A percentile compares a stretch with the other conserved stretches of the same genome.
Evolutionary conservation across 331 rosid genomes (phyloP).

Genomic region (Dryas integrifolia): DNA sequence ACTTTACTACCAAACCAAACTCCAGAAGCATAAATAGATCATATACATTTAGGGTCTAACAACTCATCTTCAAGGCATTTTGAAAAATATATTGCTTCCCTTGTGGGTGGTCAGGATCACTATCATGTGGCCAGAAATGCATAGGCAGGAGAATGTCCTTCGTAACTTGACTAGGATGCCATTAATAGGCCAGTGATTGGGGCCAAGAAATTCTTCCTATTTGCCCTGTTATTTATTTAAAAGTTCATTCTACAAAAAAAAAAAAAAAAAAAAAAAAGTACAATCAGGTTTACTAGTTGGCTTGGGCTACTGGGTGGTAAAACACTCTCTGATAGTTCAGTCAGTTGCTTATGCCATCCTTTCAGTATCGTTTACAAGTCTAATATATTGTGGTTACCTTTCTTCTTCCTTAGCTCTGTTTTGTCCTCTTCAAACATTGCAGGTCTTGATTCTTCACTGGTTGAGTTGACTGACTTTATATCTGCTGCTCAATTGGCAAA

Average conservation of each 20-base stretch:
- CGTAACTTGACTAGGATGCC: neutral
- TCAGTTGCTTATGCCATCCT: neutral
- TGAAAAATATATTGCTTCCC: neutral
- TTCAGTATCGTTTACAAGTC: neutral
- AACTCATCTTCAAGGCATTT: neutral
- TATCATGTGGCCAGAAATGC: slow-evolving; percentile 2
- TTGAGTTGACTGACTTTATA: slow-evolving; percentile 70
- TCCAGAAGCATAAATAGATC: neutral
- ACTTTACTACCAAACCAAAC: neutral
- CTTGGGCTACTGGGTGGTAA: neutral
- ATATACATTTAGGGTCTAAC: neutral
- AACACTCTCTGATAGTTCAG: slow-evolving; percentile 7
- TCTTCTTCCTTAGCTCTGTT: neutral
- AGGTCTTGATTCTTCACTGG: slow-evolving; percentile 64
- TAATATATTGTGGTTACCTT: neutral
- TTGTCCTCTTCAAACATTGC: slow-evolving; percentile 29
- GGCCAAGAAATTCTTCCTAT: neutral
- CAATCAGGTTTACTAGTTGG: neutral
- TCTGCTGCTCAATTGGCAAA: slow-evolving; percentile 71
- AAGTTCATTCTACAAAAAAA: too few species aligned
- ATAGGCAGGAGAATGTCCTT: neutral
- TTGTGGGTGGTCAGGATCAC: neutral
- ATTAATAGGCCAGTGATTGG: neutral
- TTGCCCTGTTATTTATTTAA: neutral
- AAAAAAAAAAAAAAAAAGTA: too few species aligned